Percentiles rank a stretch among this genome's conserved stretches.
phyloP scores from a whole-genome alignment of 2,329 filamentous ascomycete species.

The Scleromitrula shiraiana region DNA sequence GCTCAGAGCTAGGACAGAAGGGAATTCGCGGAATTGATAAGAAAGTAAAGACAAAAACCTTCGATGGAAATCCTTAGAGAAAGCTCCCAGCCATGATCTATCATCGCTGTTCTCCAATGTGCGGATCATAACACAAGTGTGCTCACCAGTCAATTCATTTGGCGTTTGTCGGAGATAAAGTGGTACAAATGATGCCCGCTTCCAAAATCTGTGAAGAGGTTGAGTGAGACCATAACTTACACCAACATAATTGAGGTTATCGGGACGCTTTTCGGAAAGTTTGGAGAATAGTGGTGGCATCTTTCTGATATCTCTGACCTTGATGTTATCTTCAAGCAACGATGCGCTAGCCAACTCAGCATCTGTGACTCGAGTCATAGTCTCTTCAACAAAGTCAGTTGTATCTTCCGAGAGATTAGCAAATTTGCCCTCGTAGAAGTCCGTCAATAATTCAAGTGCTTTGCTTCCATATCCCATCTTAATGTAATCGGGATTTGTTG shows the following conservation, averaged over 20 bases:
- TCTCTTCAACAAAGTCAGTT: slow-evolving; percentile 40
- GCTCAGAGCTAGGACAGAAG: slow-evolving; percentile 68
- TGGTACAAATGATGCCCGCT: slow-evolving; percentile 74
- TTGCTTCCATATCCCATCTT: slow-evolving; percentile 90
- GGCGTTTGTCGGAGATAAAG: slow-evolving; percentile 93
- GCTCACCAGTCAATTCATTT: slow-evolving; percentile 93
- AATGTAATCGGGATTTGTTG: slow-evolving; percentile 89
- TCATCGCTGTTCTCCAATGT: slow-evolving; percentile 64
- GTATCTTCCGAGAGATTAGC: slow-evolving; percentile 70
- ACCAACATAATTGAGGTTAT: slow-evolving; percentile 81
- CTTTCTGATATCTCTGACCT: slow-evolving; percentile 77
- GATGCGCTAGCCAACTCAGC: slow-evolving; percentile 68
- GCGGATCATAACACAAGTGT: slow-evolving; percentile 95
- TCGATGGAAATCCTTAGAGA: slow-evolving; percentile 85
- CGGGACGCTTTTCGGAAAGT: slow-evolving; percentile 72
- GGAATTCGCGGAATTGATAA: slow-evolving; percentile 84
- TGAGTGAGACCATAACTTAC: slow-evolving; percentile 91
- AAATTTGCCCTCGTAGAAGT: slow-evolving; percentile 95
- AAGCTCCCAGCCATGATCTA: slow-evolving; percentile 79
- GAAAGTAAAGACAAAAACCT: slow-evolving; percentile 86
- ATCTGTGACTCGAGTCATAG: slow-evolving; percentile 75
- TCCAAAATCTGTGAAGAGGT: slow-evolving; percentile 93
- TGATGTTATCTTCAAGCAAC: slow-evolving; percentile 79
- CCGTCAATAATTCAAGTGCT: slow-evolving; percentile 75
- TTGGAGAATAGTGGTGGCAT: slow-evolving; percentile 94